These are phyloP conservation scores for Apiospora malaysiana DNA, from an alignment of 2,329 filamentous ascomycete species.

Conservation along the genomic window DNA sequence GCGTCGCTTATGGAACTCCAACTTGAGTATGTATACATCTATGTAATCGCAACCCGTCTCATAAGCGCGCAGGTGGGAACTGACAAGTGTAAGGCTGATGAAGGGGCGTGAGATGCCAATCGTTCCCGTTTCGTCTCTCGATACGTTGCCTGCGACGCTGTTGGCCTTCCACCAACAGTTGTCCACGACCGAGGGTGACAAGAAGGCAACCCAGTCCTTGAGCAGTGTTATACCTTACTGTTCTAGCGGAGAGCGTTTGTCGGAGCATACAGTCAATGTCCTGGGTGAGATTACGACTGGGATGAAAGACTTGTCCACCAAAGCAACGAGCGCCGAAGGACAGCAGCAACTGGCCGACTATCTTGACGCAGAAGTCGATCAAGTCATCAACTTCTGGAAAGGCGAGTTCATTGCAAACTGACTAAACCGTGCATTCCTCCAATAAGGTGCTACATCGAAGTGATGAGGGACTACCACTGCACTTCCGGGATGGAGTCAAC, in stretches of 20 bases:
- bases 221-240: slow-evolving; percentile 43
- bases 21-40: slow-evolving; percentile 43
- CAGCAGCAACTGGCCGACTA: slow-evolving; percentile 32
- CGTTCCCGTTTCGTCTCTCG: slow-evolving; percentile 47
- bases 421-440: slow-evolving; percentile 25
- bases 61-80: neutral
- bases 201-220: slow-evolving; percentile 29
- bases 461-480: neutral
- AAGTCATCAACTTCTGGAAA: slow-evolving; percentile 37
- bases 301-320: slow-evolving; percentile 39
- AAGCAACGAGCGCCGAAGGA: slow-evolving; percentile 31
- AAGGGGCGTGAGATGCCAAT: slow-evolving; percentile 44
- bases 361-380: slow-evolving; percentile 36
- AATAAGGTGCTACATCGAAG: neutral
- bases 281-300: slow-evolving; percentile 39
- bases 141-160: slow-evolving; percentile 45
- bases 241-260: slow-evolving; percentile 34
- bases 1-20: slow-evolving; percentile 50
- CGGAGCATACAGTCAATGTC: slow-evolving; percentile 39
- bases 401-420: slow-evolving; percentile 39
- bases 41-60: neutral
- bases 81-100: slow-evolving; percentile 40
- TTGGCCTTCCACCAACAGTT: slow-evolving; percentile 44
- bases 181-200: slow-evolving; percentile 25
- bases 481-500: neutral